Evolutionary conservation across 805 yeast genomes (phyloP).

Genomic region (Candida silvicultrix): DNA sequence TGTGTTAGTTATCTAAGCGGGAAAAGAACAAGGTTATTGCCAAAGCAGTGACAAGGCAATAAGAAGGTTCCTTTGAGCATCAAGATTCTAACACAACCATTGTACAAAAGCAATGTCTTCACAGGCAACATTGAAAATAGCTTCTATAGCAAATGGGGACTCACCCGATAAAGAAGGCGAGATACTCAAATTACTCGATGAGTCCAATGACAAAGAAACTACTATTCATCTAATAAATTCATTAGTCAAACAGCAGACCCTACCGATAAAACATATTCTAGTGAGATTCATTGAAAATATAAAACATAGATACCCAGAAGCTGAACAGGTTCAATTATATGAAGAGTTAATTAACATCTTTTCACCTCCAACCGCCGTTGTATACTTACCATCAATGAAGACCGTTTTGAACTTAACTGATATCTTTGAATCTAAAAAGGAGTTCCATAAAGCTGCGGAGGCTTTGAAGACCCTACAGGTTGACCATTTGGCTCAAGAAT

Average conservation of each 20-base stretch:
- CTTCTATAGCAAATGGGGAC: conserved; percentile 9
- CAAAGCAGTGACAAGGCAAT: too few species aligned
- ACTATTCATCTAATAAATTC: conserved; percentile 8
- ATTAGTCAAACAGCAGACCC: conserved; percentile 14
- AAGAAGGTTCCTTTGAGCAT: too few species aligned
- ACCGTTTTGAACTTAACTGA: conserved; percentile 6
- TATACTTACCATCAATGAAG: conserved; percentile 9
- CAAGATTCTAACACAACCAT: too few species aligned
- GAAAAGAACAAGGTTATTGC: too few species aligned
- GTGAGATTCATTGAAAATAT: conserved; percentile 5
- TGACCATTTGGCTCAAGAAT: conserved; percentile 13
- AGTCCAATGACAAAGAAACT: conserved; percentile 1
- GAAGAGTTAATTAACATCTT: conserved; percentile 6
- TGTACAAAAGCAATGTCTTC: too few species aligned
- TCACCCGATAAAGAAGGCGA: conserved; percentile 10
- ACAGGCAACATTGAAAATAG: conserved; percentile 7
- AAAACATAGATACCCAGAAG: not conserved
- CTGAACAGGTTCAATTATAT: conserved; percentile 3
- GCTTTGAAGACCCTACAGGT: conserved; percentile 9
- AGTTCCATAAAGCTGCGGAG: conserved; percentile 5
- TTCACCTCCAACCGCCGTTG: conserved; percentile 16
- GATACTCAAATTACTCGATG: conserved; percentile 3
- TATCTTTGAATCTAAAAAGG: conserved; percentile 6
- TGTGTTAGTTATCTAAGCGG: too few species aligned
- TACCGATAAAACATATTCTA: conserved; percentile 14